Percentiles rank a stretch among this genome's conserved stretches.
Evolutionary conservation across 495 filamentous ascomycete genomes (phyloP).

Genomic region (Extremus antarcticus): DNA sequence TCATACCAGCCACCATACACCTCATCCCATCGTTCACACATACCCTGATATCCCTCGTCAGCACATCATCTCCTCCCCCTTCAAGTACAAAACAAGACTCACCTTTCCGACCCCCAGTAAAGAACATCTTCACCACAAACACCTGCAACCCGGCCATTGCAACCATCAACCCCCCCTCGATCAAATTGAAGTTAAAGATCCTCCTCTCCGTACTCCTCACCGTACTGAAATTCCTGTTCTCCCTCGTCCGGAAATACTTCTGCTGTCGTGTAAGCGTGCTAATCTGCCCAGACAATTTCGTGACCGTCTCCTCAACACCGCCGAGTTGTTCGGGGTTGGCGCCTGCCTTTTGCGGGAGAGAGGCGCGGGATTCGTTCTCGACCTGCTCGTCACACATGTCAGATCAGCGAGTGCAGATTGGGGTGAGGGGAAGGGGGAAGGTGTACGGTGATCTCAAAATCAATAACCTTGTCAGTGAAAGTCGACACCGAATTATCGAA

Average conservation of each 20-base stretch:
- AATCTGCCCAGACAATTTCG: slow-evolving; percentile 85
- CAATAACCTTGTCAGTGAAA: slow-evolving; percentile 94
- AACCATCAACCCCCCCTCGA: slow-evolving; percentile 85
- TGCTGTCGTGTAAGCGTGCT: slow-evolving; percentile 97
- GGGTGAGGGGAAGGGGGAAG: slow-evolving; percentile 7
- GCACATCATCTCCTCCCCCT: neutral
- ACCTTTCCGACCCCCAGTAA: slow-evolving; percentile 80
- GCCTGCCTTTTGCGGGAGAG: slow-evolving; percentile 83
- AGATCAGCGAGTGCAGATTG: neutral
- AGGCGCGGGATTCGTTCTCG: slow-evolving; percentile 79
- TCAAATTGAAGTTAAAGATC: slow-evolving; percentile 94
- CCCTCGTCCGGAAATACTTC: slow-evolving; percentile 97
- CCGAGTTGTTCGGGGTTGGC: slow-evolving; percentile 84
- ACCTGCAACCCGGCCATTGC: slow-evolving; percentile 96
- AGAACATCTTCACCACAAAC: slow-evolving; percentile 96
- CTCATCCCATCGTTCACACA: neutral
- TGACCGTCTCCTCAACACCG: slow-evolving; percentile 86
- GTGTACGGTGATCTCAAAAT: slow-evolving; percentile 93
- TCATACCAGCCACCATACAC: too few species aligned
- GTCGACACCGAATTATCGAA: slow-evolving; percentile 99
- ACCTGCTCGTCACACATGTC: slow-evolving; percentile 47
- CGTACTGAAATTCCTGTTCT: slow-evolving; percentile 98
- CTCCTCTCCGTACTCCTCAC: slow-evolving; percentile 89
- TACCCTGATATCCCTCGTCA: neutral
- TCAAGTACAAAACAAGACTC: neutral